These are phyloP conservation scores for Trypanosoma boissoni DNA, from an alignment of 208 protist genomes.

Conservation along the genomic window DNA sequence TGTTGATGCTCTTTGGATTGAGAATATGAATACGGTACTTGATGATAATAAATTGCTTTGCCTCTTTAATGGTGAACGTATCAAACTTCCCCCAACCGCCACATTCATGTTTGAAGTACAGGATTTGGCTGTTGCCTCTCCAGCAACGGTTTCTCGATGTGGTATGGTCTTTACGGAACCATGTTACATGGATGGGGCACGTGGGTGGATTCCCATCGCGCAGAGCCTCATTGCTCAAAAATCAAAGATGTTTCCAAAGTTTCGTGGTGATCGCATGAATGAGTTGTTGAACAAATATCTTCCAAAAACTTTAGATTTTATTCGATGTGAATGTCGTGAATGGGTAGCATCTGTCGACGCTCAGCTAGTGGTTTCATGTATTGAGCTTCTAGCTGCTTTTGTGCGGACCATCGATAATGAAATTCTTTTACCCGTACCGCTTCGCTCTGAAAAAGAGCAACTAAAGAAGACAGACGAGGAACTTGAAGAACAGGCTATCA, in stretches of 20 bases:
- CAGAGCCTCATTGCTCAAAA: conserved; percentile 60
- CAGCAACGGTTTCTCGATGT: conserved; percentile 98
- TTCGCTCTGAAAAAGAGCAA: conserved; percentile 23
- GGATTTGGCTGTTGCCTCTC: conserved; percentile 96
- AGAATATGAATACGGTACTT: conserved; percentile 99
- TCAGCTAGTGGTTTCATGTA: conserved; percentile 87
- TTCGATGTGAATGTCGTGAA: conserved; percentile 86
- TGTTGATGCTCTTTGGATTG: conserved; percentile 99
- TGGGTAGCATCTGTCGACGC: conserved; percentile 89
- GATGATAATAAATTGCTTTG: conserved; percentile 99
- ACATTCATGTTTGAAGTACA: conserved; percentile 99
- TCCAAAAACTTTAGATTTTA: conserved; percentile 82
- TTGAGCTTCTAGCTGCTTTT: conserved; percentile 88
- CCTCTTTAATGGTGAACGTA: conserved; percentile 96
- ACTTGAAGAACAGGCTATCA: background rate
- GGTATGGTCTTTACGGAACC: conserved; percentile 98
- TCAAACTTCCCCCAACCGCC: conserved; percentile 92
- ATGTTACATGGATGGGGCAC: conserved; percentile 85
- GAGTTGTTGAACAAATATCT: conserved; percentile 72
- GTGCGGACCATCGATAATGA: conserved; percentile 50
- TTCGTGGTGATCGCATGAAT: conserved; percentile 65
- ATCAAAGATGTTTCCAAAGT: conserved; percentile 32
- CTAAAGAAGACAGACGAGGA: conserved; percentile 26
- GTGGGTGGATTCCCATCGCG: conserved; percentile 88
- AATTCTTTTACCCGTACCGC: conserved; percentile 10